Evolutionary conservation across 345 rosid species (phyloP).

Genomic region (Toxicodendron radicans): DNA sequence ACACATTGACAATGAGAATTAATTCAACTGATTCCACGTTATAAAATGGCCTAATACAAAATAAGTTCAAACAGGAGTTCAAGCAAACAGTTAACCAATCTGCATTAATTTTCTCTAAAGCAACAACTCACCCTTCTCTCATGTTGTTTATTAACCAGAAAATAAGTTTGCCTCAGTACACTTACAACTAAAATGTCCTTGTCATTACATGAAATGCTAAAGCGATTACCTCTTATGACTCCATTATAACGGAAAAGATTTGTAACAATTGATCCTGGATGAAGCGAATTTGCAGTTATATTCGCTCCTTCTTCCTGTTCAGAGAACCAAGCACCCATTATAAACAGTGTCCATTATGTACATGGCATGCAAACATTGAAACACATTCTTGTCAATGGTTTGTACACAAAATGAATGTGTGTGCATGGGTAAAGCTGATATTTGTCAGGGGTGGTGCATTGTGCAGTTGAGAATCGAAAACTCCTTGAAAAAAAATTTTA

Average conservation of each 20-base stretch:
- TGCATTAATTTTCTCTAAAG: not conserved
- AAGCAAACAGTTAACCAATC: not conserved
- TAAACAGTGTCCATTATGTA: not conserved
- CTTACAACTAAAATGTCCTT: conserved; percentile 3
- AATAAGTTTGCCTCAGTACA: not conserved
- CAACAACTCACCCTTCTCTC: not conserved
- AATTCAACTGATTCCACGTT: not conserved
- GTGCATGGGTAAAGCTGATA: not conserved
- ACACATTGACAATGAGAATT: not conserved
- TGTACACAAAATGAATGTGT: not conserved
- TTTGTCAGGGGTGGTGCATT: not conserved
- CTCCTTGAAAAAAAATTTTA: not conserved
- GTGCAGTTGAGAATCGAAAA: not conserved
- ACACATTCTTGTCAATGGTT: not conserved
- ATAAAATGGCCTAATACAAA: not conserved
- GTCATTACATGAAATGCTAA: not conserved
- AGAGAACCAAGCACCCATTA: conserved; percentile 9
- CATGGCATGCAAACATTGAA: not conserved
- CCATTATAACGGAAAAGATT: conserved; percentile 57
- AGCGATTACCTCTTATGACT: conserved; percentile 38
- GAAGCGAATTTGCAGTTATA: conserved; percentile 70
- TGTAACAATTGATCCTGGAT: conserved; percentile 70
- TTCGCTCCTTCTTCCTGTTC: conserved; percentile 62
- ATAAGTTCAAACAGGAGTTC: not conserved
- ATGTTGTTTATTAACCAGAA: conserved; percentile 5